Evolutionary conservation across 176 grass and related monocot species (phyloP).

Genomic region (Bothriochloa decipiens): DNA sequence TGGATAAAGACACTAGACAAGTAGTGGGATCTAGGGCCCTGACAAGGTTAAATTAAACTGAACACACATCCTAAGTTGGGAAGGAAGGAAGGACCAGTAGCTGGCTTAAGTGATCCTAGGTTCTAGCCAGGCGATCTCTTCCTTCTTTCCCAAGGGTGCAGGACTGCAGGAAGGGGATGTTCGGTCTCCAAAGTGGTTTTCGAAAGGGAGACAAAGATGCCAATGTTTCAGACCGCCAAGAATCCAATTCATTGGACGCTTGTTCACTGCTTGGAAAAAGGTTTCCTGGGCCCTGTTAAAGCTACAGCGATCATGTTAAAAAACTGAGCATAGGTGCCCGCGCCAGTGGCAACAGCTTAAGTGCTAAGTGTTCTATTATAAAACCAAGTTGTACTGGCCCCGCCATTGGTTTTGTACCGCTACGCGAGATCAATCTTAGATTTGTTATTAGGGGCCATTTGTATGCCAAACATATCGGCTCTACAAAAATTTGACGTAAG

Average conservation of each 20-base stretch:
- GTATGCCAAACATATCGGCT: too few relatives aligned
- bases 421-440: not conserved
- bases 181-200: not conserved
- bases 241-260: not conserved
- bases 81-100: too few relatives aligned
- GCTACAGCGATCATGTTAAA: not conserved
- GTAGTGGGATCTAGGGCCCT: too few relatives aligned
- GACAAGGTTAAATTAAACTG: too few relatives aligned
- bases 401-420: not conserved
- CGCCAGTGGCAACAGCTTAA: not conserved
- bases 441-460: not conserved
- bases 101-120: too few relatives aligned
- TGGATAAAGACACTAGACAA: too few relatives aligned
- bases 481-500: too few relatives aligned
- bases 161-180: not conserved
- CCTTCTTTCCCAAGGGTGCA: not conserved
- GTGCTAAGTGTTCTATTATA: not conserved
- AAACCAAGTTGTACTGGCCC: not conserved
- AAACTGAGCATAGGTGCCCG: not conserved
- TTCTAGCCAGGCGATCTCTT: not conserved
- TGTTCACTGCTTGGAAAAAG: not conserved
- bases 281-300: not conserved
- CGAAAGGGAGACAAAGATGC: not conserved
- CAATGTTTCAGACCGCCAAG: slow-evolving; percentile 6
- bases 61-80: too few relatives aligned